Evolutionary conservation across 2,329 filamentous ascomycete genomes (phyloP).

Genomic region (Zymoseptoria ardabiliae): DNA sequence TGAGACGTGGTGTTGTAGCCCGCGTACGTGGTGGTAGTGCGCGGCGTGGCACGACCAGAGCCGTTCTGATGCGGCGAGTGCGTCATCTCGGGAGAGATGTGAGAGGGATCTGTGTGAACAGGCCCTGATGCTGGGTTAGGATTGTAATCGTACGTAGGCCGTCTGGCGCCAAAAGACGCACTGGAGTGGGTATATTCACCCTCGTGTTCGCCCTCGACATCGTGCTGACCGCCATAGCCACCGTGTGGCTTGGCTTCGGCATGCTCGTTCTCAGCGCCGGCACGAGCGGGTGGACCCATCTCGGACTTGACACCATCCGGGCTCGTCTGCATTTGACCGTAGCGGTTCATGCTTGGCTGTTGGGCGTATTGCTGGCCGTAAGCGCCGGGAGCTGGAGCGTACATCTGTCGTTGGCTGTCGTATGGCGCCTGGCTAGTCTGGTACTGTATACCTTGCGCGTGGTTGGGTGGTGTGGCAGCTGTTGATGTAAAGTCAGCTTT

Average conservation of each 20-base stretch:
- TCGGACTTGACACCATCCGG: conserved; percentile 71
- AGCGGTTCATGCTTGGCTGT: conserved; percentile 61
- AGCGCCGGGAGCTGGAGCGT: conserved; percentile 59
- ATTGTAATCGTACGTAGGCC: conserved; percentile 69
- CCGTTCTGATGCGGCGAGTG: conserved; percentile 75
- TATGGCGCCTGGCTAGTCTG: conserved; percentile 60
- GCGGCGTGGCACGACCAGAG: conserved; percentile 77
- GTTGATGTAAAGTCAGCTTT: conserved; percentile 88
- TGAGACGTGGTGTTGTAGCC: conserved; percentile 72
- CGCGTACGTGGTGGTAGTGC: conserved; percentile 67
- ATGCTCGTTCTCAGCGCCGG: conserved; percentile 54
- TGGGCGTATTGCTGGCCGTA: conserved; percentile 49
- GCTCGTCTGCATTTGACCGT: conserved; percentile 49
- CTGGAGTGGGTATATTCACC: conserved; percentile 81
- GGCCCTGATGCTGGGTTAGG: conserved; percentile 55
- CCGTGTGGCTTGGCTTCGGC: conserved; percentile 58
- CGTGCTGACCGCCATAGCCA: conserved; percentile 47
- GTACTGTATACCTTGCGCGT: conserved; percentile 75
- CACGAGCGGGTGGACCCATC: conserved; percentile 72
- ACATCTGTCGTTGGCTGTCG: conserved; percentile 70
- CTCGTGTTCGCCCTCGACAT: conserved; percentile 38
- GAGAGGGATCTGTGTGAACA: conserved; percentile 60
- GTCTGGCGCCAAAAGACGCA: conserved; percentile 62
- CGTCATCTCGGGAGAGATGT: conserved; percentile 69
- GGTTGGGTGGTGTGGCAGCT: conserved; percentile 72